Percentiles rank a stretch among this genome's conserved stretches.
Evolutionary conservation across 2,329 filamentous ascomycete species (phyloP).

Genomic region (Graphilbum fragrans): DNA sequence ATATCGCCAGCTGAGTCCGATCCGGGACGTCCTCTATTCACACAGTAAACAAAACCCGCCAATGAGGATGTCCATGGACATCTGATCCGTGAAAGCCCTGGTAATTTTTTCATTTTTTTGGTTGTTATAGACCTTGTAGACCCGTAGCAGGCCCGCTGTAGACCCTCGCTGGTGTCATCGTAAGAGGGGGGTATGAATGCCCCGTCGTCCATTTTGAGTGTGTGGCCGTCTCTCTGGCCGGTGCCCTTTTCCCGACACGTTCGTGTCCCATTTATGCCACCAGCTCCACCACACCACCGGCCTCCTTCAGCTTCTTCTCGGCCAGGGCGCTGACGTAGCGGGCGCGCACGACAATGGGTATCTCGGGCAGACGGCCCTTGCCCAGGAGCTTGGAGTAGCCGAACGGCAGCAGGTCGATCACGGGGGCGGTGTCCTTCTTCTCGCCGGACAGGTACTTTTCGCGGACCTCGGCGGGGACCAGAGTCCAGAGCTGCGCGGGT

Average conservation of each 20-base stretch:
- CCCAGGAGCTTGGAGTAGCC: constrained; percentile 98
- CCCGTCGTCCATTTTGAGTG: no score
- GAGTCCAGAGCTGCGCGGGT: constrained; percentile 64
- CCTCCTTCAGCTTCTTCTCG: constrained; percentile 98
- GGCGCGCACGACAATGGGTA: constrained; percentile 89
- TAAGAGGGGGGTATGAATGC: no score
- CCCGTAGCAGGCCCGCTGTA: no score
- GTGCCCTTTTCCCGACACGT: no score
- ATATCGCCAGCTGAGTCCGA: no score
- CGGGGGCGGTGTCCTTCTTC: constrained; percentile 85
- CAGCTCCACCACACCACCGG: constrained; percentile 90
- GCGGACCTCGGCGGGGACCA: constrained; percentile 85
- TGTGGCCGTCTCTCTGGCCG: no score
- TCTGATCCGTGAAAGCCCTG: neutral
- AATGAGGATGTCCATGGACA: neutral
- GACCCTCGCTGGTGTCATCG: no score
- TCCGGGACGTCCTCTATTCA: neutral
- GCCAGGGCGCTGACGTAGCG: constrained; percentile 92
- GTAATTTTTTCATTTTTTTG: neutral
- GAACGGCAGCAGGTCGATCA: constrained; percentile 93
- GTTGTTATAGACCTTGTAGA: neutral
- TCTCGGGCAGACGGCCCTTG: constrained; percentile 89
- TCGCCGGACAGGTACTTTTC: constrained; percentile 73
- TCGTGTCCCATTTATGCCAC: constrained; percentile 64
- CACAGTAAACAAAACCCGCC: neutral